These are phyloP conservation scores for Hanseniaspora occidentalis DNA, from an alignment of 805 yeast species.

Conservation along the genomic window DNA sequence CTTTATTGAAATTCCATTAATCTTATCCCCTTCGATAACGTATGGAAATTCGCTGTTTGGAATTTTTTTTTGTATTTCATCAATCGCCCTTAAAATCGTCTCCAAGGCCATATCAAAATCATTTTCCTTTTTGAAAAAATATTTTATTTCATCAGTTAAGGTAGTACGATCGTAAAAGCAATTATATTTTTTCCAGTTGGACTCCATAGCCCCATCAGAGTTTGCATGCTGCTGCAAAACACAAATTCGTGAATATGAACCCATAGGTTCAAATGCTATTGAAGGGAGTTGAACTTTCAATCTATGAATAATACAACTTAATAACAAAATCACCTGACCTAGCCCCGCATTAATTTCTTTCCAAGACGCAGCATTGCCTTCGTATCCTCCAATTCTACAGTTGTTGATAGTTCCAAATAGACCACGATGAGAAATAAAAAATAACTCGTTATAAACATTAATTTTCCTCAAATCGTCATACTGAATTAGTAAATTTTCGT, in stretches of 20 bases:
- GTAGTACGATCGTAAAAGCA: conserved; percentile 61
- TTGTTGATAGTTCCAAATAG: conserved; percentile 83
- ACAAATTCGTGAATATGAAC: conserved; percentile 70
- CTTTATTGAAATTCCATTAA: conserved; percentile 68
- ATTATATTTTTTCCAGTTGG: conserved; percentile 35
- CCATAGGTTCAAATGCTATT: conserved; percentile 67
- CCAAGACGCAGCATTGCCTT: conserved; percentile 61
- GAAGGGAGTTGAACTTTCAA: conserved; percentile 42
- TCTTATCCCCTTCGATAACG: conserved; percentile 51
- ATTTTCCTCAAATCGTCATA: conserved; percentile 60
- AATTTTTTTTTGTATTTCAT: conserved; percentile 1
- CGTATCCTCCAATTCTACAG: conserved; percentile 60
- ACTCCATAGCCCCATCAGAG: conserved; percentile 25
- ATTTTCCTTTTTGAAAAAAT: conserved; percentile 45
- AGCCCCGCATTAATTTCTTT: conserved; percentile 84
- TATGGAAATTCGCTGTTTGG: conserved; percentile 42
- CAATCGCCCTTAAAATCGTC: conserved; percentile 38
- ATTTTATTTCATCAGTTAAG: conserved; percentile 38
- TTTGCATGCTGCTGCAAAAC: conserved; percentile 31
- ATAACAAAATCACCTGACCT: conserved; percentile 66
- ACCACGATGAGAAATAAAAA: conserved; percentile 74
- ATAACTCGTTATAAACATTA: conserved; percentile 75
- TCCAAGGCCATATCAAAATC: conserved; percentile 74
- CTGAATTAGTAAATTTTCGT: conserved; percentile 49
- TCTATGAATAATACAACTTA: conserved; percentile 50